Evolutionary conservation across 371 early-diverging fungal genomes (phyloP).

Genomic region (Mucor lusitanicus): DNA sequence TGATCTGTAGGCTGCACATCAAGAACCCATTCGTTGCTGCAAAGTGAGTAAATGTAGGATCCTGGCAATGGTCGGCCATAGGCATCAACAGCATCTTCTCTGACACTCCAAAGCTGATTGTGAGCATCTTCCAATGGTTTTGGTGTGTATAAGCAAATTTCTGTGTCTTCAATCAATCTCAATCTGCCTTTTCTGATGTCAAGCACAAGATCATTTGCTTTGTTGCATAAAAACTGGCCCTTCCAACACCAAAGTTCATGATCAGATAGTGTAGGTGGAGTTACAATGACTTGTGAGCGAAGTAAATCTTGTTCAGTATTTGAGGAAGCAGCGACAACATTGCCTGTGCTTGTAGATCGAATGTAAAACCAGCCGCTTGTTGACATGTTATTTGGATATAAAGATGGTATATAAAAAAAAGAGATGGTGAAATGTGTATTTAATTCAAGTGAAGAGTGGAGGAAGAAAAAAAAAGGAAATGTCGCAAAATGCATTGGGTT

Average conservation of each 20-base stretch:
- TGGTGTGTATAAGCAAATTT: slow-evolving; percentile 44
- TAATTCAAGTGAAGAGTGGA: slow-evolving; percentile 11
- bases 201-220: slow-evolving; percentile 42
- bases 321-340: slow-evolving; percentile 33
- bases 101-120: slow-evolving; percentile 46
- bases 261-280: slow-evolving; percentile 29
- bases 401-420: not conserved
- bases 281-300: slow-evolving; percentile 45
- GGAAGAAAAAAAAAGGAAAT: slow-evolving; percentile 5
- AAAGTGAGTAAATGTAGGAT: slow-evolving; percentile 35
- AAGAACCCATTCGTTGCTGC: slow-evolving; percentile 49
- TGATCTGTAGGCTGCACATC: slow-evolving; percentile 34
- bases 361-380: slow-evolving; percentile 45
- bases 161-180: slow-evolving; percentile 52
- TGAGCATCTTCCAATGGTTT: slow-evolving; percentile 40
- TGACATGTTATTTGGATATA: slow-evolving; percentile 11
- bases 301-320: slow-evolving; percentile 14
- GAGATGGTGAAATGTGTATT: slow-evolving; percentile 1
- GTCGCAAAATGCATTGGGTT: not conserved
- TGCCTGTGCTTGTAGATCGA: slow-evolving; percentile 33
- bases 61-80: slow-evolving; percentile 35
- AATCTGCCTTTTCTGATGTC: slow-evolving; percentile 55
- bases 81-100: slow-evolving; percentile 26
- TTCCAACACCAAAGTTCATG: slow-evolving; percentile 51
- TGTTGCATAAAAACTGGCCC: slow-evolving; percentile 39